phyloP scores from a whole-genome alignment of 1,284 basidiomycete genomes.

The Pisolithus thermaeus region DNA sequence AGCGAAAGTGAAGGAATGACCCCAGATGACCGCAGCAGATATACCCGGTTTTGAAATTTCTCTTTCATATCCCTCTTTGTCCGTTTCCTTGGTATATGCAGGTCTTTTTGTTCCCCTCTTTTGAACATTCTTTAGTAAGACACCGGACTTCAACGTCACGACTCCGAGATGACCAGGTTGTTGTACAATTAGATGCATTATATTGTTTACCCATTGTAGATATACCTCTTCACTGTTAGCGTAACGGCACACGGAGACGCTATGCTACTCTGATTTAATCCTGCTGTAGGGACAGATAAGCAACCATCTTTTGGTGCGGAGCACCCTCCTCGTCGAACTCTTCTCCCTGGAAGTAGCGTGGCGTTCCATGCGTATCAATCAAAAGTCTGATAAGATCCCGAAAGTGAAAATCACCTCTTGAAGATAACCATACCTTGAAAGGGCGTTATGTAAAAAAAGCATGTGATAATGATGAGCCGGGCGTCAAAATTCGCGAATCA shows the following conservation, averaged over 20 bases:
- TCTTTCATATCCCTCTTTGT: constrained; percentile 4
- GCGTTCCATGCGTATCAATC: constrained; percentile 12
- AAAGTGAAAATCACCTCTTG: constrained; percentile 39
- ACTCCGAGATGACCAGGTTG: constrained; percentile 11
- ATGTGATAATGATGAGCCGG: constrained; percentile 1
- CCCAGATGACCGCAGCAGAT: constrained; percentile 40
- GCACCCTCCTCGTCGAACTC: constrained; percentile 78
- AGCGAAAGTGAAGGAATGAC: constrained; percentile 60
- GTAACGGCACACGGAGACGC: constrained; percentile 16
- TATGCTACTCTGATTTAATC: constrained; percentile 23
- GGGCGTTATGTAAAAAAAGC: neutral
- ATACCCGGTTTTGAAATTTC: constrained; percentile 21
- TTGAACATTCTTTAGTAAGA: constrained; percentile 20
- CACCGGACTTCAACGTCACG: constrained; percentile 26
- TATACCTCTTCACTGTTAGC: constrained; percentile 23
- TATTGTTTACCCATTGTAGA: constrained; percentile 24
- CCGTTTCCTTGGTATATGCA: constrained; percentile 4
- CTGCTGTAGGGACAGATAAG: constrained; percentile 39
- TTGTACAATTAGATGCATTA: constrained; percentile 37
- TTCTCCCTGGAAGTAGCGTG: constrained; percentile 43
- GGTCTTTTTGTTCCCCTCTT: constrained; percentile 15
- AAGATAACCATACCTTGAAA: constrained; percentile 61
- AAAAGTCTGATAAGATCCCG: constrained; percentile 11
- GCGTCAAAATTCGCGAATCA: constrained; percentile 6
- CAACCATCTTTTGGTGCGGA: constrained; percentile 74